Evolutionary conservation across 1,284 basidiomycete genomes (phyloP).

Genomic region (Cutaneotrichosporon sp.): DNA sequence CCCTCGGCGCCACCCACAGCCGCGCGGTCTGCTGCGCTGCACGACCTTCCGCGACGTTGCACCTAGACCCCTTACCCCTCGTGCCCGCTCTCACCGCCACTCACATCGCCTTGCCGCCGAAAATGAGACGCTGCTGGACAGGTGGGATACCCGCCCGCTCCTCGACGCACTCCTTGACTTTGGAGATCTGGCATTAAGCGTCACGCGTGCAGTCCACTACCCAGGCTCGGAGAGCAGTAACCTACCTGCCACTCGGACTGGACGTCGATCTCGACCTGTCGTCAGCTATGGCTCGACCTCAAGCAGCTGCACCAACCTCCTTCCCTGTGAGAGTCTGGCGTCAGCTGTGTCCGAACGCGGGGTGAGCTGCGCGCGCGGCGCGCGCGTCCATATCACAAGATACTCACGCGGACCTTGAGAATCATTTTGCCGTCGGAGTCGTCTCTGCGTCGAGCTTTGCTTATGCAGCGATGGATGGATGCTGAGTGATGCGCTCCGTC

Average conservation of each 20-base stretch:
- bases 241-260: slow-evolving; percentile 81
- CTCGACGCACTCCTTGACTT: slow-evolving; percentile 98
- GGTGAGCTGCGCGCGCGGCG: slow-evolving; percentile 9
- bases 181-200: slow-evolving; percentile 68
- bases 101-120: slow-evolving; percentile 89
- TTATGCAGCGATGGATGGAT: neutral
- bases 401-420: slow-evolving; percentile 47
- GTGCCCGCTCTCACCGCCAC: slow-evolving; percentile 40
- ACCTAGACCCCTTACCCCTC: too few species aligned
- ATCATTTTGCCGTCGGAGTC: slow-evolving; percentile 30
- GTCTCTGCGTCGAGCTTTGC: neutral
- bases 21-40: too few species aligned
- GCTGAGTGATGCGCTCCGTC: neutral
- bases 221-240: slow-evolving; percentile 6
- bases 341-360: slow-evolving; percentile 25
- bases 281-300: slow-evolving; percentile 1
- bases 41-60: too few species aligned
- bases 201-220: too few species aligned
- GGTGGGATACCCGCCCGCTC: slow-evolving; percentile 99
- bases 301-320: slow-evolving; percentile 28
- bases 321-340: slow-evolving; percentile 40
- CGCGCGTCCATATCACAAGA: too few species aligned
- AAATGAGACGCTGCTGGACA: slow-evolving; percentile 92
- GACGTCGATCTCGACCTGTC: slow-evolving; percentile 75
- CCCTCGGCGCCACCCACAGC: neutral